Percentiles rank a stretch among this genome's conserved stretches.
Evolutionary conservation across 345 rosid genomes (phyloP).

Genomic region (Murraya paniculata): DNA sequence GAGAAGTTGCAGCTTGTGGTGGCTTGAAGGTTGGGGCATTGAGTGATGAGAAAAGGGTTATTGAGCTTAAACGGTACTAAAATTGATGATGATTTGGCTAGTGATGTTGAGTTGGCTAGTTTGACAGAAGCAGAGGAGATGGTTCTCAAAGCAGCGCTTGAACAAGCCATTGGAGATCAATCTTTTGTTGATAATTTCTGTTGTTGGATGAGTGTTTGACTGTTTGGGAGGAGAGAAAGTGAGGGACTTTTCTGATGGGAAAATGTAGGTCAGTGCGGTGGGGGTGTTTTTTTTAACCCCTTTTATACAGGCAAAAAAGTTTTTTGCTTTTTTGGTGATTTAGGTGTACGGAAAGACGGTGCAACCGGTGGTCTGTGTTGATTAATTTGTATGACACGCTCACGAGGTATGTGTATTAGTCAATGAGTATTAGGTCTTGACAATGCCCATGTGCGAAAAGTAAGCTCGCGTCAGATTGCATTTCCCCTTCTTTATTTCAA

Average conservation of each 20-base stretch:
- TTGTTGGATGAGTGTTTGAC: not conserved
- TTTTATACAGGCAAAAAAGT: not conserved
- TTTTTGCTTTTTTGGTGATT: not conserved
- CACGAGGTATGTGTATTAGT: not conserved
- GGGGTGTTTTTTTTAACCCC: no score
- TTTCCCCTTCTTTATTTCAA: no score
- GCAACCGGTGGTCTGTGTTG: not conserved
- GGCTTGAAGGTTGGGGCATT: not conserved
- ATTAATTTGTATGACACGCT: no score
- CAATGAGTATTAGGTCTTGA: not conserved
- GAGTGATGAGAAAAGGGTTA: constrained; percentile 15
- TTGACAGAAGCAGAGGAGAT: constrained; percentile 25
- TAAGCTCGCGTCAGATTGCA: not conserved
- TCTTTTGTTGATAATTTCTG: not conserved
- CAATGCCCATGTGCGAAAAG: not conserved
- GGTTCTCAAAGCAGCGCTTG: constrained; percentile 26
- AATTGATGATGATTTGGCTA: constrained; percentile 8
- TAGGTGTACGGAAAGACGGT: not conserved
- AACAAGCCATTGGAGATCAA: constrained; percentile 33
- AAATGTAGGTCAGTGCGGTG: no score
- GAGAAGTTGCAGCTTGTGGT: constrained; percentile 8
- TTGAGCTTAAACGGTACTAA: constrained; percentile 12
- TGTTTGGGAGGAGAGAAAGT: not conserved
- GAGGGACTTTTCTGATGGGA: not conserved
- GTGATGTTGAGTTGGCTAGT: constrained; percentile 20